These are phyloP conservation scores for Chloris gayana DNA, from an alignment of 176 grass and related monocot species.

Conservation along the genomic window DNA sequence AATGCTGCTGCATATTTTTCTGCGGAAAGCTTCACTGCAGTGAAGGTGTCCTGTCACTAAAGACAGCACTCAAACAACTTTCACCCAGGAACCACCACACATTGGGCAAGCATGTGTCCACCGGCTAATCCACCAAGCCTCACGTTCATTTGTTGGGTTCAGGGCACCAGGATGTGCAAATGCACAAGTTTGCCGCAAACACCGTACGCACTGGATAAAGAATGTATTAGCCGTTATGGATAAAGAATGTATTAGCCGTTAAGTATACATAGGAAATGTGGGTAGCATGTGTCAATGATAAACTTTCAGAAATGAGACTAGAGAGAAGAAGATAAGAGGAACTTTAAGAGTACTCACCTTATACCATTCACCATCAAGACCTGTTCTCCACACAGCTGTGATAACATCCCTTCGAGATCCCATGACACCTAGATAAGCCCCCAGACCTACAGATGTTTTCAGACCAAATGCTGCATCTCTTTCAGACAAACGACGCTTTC, in stretches of 20 bases:
- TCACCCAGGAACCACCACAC: constrained; percentile 96
- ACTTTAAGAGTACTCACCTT: constrained; percentile 63
- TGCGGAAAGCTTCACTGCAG: background rate
- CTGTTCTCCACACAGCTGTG: constrained; percentile 91
- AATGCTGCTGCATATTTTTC: constrained; percentile 1
- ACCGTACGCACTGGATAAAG: constrained; percentile 81
- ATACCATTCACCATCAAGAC: constrained; percentile 91
- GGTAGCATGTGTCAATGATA: background rate
- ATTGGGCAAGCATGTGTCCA: constrained; percentile 92
- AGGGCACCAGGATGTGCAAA: constrained; percentile 63
- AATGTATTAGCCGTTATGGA: constrained; percentile 29
- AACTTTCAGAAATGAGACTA: background rate
- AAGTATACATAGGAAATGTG: background rate
- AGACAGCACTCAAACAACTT: constrained; percentile 65
- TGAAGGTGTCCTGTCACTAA: background rate
- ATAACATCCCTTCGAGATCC: constrained; percentile 96
- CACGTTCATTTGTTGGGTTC: constrained; percentile 62
- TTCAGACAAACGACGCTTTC: constrained; percentile 91
- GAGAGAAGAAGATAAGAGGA: constrained; percentile 7
- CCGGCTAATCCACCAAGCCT: constrained; percentile 93
- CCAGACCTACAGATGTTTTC: constrained; percentile 94
- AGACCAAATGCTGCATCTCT: constrained; percentile 98
- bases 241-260: background rate
- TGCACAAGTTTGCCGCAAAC: constrained; percentile 93
- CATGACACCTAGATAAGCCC: constrained; percentile 96